These are phyloP conservation scores for Exophiala viscosa DNA, from an alignment of 2,329 filamentous ascomycete genomes.

Conservation along the genomic window DNA sequence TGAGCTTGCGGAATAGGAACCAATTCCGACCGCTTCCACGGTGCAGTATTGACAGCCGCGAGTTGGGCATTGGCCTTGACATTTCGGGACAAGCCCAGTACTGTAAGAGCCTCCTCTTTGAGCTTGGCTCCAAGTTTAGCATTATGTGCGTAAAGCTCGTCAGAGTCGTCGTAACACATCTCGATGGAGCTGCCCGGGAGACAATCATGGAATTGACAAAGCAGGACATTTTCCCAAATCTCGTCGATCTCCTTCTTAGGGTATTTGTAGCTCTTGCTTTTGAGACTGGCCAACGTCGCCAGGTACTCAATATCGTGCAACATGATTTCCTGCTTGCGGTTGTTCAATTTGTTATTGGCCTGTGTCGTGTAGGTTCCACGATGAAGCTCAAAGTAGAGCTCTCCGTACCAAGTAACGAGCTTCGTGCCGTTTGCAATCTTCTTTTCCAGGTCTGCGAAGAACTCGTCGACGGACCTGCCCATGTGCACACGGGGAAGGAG, in stretches of 20 bases:
- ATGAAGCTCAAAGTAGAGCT: constrained; percentile 96
- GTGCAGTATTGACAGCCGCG: constrained; percentile 76
- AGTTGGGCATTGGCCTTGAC: constrained; percentile 45
- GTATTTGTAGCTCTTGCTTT: constrained; percentile 72
- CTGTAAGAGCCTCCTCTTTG: constrained; percentile 64
- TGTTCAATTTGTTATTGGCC: constrained; percentile 94
- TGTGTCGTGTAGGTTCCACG: constrained; percentile 97
- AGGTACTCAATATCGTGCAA: constrained; percentile 84
- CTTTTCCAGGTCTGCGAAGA: constrained; percentile 80
- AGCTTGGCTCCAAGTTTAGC: constrained; percentile 73
- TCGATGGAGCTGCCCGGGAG: constrained; percentile 91
- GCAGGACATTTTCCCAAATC: constrained; percentile 89
- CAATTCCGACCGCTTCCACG: constrained; percentile 76
- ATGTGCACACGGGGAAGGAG: constrained; percentile 82
- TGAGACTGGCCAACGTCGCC: constrained; percentile 78
- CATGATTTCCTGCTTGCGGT: constrained; percentile 78
- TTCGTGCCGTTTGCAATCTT: constrained; percentile 65
- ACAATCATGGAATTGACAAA: constrained; percentile 98
- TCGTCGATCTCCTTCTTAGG: constrained; percentile 90
- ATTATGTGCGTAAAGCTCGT: constrained; percentile 79
- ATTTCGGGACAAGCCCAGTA: constrained; percentile 59
- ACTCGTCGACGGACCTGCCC: constrained; percentile 87
- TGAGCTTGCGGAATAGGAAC: constrained; percentile 55
- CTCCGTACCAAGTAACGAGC: constrained; percentile 94
- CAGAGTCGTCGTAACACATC: constrained; percentile 97